A percentile compares a stretch with the other conserved stretches of the same genome.
phyloP scores from a whole-genome alignment of 768 basidiomycete species.

The Lyophyllum decastes region DNA sequence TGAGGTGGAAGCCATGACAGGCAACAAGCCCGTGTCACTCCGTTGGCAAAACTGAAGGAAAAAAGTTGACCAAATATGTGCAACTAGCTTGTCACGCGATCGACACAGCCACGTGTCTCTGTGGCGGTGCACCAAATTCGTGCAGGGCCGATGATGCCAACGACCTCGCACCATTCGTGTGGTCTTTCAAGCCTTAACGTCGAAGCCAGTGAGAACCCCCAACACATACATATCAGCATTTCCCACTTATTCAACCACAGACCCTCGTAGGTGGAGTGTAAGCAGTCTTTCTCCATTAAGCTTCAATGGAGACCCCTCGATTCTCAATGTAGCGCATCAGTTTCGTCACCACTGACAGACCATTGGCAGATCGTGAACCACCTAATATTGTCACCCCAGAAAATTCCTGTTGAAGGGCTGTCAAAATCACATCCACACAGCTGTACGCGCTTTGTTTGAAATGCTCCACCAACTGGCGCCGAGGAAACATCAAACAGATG shows the following conservation, averaged over 20 bases:
- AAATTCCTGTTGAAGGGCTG: neutral
- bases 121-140: neutral
- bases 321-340: neutral
- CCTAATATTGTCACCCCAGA: neutral
- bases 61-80: conserved; percentile 40
- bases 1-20: conserved; percentile 47
- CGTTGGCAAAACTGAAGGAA: conserved; percentile 30
- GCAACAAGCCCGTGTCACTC: conserved; percentile 20
- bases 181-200: neutral
- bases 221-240: neutral
- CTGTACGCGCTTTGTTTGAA: neutral
- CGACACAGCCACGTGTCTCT: neutral
- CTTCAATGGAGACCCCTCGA: neutral
- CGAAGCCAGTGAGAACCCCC: neutral
- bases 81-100: conserved; percentile 23
- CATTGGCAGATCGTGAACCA: neutral
- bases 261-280: neutral
- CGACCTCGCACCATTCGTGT: neutral
- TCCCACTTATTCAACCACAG: neutral
- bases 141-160: neutral
- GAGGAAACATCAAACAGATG: neutral
- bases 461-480: conserved; percentile 3
- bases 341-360: neutral
- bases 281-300: neutral
- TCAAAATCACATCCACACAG: neutral